Evolutionary conservation across 2,329 filamentous ascomycete genomes (phyloP).

Genomic region (Aspergillus niger): DNA sequence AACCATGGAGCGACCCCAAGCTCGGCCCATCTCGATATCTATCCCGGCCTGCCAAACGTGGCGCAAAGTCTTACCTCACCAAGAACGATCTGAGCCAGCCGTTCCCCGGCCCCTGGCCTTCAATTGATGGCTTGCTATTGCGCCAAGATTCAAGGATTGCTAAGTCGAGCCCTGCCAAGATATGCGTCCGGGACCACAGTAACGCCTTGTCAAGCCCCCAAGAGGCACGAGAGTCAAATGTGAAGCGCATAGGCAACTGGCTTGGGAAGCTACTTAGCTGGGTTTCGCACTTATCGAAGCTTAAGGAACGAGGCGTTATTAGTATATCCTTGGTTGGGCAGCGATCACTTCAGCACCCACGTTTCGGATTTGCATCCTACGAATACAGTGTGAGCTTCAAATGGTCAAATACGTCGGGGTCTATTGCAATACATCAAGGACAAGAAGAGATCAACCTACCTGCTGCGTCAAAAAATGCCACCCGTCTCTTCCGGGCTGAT

Average conservation of each 20-base stretch:
- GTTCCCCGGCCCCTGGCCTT: conserved; percentile 20
- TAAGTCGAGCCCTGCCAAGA: neutral
- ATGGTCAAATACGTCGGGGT: neutral
- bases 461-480: neutral
- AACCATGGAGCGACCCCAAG: conserved; percentile 4
- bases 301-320: neutral
- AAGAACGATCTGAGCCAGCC: conserved; percentile 15
- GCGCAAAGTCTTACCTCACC: neutral
- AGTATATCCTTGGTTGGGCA: neutral
- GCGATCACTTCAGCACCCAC: neutral
- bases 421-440: neutral
- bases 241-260: neutral
- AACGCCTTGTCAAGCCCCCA: neutral
- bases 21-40: conserved; percentile 2
- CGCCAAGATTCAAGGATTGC: neutral
- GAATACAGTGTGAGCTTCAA: neutral
- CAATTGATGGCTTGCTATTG: conserved; percentile 18
- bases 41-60: conserved; percentile 6
- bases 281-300: neutral
- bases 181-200: neutral
- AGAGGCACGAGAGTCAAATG: neutral
- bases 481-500: neutral
- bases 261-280: neutral
- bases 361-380: neutral
- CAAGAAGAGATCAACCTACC: neutral